Evolutionary conservation across 768 basidiomycete genomes (phyloP).

Genomic region (Podaxis sp.): DNA sequence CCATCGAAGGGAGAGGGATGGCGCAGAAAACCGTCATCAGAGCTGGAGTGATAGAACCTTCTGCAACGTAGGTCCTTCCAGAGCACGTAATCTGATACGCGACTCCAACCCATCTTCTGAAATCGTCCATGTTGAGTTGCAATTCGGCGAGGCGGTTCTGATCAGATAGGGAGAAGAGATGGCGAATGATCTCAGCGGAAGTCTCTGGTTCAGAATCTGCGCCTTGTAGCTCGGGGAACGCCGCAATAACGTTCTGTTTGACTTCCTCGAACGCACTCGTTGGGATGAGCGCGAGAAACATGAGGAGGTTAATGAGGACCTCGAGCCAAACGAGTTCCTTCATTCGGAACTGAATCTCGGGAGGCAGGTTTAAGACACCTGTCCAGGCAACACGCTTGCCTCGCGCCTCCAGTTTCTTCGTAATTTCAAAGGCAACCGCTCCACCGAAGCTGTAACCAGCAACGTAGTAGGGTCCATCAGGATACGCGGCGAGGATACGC

Average conservation of each 20-base stretch:
- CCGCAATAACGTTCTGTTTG: not conserved
- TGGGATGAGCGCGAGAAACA: constrained; percentile 1
- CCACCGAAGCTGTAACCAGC: constrained; percentile 8
- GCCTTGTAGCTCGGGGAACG: constrained; percentile 3
- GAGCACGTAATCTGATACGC: not conserved
- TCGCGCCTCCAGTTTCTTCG: not conserved
- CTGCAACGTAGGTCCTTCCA: constrained; percentile 5
- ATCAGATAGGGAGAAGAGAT: constrained; percentile 7
- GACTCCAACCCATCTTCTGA: constrained; percentile 4
- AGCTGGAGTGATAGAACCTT: not conserved
- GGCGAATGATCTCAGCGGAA: not conserved
- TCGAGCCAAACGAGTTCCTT: constrained; percentile 8
- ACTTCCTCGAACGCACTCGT: constrained; percentile 2
- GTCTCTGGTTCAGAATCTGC: not conserved
- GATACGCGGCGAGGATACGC: not conserved
- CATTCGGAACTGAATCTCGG: constrained; percentile 8
- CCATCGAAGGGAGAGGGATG: constrained; percentile 3
- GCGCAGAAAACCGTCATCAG: constrained; percentile 5
- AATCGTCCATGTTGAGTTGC: constrained; percentile 2
- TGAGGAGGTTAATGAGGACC: constrained; percentile 6
- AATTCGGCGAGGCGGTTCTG: constrained; percentile 2
- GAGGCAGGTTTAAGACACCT: constrained; percentile 3
- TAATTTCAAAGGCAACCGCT: constrained; percentile 4
- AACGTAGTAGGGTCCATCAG: constrained; percentile 1
- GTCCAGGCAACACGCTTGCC: constrained; percentile 8